These are phyloP conservation scores for Cynanchum wilfordii DNA, from an alignment of 257 asterid genomes.

Conservation along the genomic window DNA sequence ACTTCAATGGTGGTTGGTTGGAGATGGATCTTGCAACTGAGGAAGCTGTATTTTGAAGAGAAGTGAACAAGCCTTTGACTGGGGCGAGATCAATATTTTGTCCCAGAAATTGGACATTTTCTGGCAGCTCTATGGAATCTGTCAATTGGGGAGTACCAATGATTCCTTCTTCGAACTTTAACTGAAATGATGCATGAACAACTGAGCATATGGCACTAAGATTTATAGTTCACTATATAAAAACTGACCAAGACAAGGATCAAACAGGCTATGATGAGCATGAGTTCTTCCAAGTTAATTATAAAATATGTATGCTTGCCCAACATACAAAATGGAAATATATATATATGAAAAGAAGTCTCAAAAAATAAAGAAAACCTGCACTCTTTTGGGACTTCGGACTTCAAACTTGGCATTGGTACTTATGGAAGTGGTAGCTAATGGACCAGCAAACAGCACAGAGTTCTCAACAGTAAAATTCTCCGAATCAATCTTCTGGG, in stretches of 20 bases:
- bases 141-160: constrained; percentile 92
- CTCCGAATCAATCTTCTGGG: constrained; percentile 72
- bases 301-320: not conserved
- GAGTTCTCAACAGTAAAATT: constrained; percentile 73
- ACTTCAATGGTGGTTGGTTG: constrained; percentile 74
- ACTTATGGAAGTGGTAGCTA: constrained; percentile 62
- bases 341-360: not conserved
- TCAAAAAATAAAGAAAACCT: constrained; percentile 35
- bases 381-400: constrained; percentile 91
- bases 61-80: constrained; percentile 61
- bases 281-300: too few relatives aligned
- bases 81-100: constrained; percentile 81
- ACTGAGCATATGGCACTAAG: not conserved
- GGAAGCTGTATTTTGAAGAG: constrained; percentile 81
- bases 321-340: not conserved
- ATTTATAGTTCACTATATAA: not conserved
- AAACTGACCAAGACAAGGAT: not conserved
- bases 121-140: constrained; percentile 76
- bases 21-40: constrained; percentile 75
- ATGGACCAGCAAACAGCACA: constrained; percentile 68
- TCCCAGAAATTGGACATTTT: constrained; percentile 68
- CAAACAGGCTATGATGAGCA: not conserved
- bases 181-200: constrained; percentile 33
- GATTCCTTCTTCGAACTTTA: constrained; percentile 74
- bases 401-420: constrained; percentile 90